These are phyloP conservation scores for Chaetomium olivaceum DNA, from an alignment of 2,329 filamentous ascomycete genomes.

Conservation along the genomic window DNA sequence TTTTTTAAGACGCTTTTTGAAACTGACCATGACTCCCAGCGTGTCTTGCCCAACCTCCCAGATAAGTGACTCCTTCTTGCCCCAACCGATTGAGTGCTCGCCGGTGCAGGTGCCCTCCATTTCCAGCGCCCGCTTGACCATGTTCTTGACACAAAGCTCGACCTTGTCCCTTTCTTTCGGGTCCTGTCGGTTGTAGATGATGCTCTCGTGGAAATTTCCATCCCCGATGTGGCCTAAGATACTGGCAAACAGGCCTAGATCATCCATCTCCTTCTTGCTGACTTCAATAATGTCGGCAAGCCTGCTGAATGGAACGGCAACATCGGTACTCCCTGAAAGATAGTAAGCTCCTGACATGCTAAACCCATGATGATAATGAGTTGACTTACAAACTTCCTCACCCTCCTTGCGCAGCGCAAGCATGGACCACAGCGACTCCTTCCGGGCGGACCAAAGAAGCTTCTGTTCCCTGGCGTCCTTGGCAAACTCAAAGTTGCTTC, in stretches of 20 bases:
- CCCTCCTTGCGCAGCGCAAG: constrained; percentile 65
- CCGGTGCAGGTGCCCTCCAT: constrained; percentile 95
- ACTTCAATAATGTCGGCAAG: constrained; percentile 76
- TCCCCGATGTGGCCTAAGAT: constrained; percentile 90
- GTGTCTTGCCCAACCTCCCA: constrained; percentile 81
- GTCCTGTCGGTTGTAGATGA: constrained; percentile 77
- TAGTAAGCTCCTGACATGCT: background rate
- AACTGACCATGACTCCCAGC: constrained; percentile 69
- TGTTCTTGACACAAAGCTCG: constrained; percentile 79
- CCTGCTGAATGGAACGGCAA: constrained; percentile 76
- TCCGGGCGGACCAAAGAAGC: constrained; percentile 76
- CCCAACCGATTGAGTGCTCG: constrained; percentile 82
- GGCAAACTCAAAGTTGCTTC: constrained; percentile 74
- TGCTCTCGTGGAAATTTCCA: constrained; percentile 91
- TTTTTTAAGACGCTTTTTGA: background rate
- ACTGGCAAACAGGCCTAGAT: constrained; percentile 81
- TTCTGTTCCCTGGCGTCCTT: constrained; percentile 69
- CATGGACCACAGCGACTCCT: constrained; percentile 84
- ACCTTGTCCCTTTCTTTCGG: constrained; percentile 72
- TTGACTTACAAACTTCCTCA: constrained; percentile 68
- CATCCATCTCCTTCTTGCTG: constrained; percentile 86
- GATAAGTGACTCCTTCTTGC: constrained; percentile 78
- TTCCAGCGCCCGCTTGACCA: constrained; percentile 85
- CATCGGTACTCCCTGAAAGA: constrained; percentile 70
- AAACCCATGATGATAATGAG: no score